These are phyloP conservation scores for Aspergillus campestris DNA, from an alignment of 495 filamentous ascomycete species.

Conservation along the genomic window DNA sequence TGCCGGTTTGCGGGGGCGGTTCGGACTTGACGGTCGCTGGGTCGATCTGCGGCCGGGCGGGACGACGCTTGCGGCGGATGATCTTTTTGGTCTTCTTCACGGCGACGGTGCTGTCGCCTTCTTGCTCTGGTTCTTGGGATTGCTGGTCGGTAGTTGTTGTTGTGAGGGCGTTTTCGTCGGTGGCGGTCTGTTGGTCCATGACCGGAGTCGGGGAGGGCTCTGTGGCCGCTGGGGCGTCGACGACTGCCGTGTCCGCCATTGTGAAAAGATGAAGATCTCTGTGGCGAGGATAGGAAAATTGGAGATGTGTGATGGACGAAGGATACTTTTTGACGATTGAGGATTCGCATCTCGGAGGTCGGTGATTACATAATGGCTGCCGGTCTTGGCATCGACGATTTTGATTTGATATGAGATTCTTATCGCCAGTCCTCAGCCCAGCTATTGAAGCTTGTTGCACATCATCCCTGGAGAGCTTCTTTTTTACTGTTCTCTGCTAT, in stretches of 20 bases:
- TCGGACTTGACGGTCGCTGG: conserved; percentile 70
- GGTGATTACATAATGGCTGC: conserved; percentile 18
- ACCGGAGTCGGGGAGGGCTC: conserved; percentile 1
- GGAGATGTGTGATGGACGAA: neutral
- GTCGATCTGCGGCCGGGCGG: conserved; percentile 69
- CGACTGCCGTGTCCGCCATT: conserved; percentile 28
- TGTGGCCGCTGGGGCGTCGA: conserved; percentile 10
- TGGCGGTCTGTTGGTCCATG: conserved; percentile 1
- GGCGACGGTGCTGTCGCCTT: conserved; percentile 13
- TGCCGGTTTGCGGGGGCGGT: conserved; percentile 82
- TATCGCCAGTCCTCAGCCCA: neutral
- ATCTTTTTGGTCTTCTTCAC: conserved; percentile 47
- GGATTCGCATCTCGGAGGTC: neutral
- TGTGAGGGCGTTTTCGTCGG: conserved; percentile 16
- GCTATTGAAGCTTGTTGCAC: neutral
- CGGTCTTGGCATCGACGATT: conserved; percentile 20
- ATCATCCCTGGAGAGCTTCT: neutral
- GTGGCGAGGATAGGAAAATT: neutral
- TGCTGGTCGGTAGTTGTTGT: conserved; percentile 9
- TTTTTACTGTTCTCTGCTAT: neutral
- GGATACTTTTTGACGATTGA: neutral
- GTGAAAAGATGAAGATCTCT: neutral
- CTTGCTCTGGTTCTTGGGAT: conserved; percentile 8
- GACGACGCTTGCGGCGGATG: conserved; percentile 42
- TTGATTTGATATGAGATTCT: conserved; percentile 7